Base-by-base conservation (phyloP, 495 filamentous ascomycete species). In the Penicillium daleae region DNA sequence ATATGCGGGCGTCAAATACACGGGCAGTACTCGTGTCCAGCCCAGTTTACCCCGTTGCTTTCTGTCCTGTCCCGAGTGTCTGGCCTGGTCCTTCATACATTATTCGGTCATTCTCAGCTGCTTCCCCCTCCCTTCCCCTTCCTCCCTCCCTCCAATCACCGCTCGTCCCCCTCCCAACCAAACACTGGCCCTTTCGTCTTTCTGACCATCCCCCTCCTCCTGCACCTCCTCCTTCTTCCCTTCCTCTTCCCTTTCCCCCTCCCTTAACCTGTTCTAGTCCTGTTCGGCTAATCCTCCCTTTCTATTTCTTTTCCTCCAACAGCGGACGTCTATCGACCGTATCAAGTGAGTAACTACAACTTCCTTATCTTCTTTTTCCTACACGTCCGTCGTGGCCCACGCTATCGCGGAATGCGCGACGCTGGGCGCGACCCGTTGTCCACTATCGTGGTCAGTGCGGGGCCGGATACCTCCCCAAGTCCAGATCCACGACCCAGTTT, bases 271-370 rank as follows among this genome's bases (percentile, higher is more conserved):
- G 42, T 71, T 67, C 64, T 60, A 60, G 63, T 57, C 55, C 46
- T 52, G 64, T 57, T 66, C 4, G 9, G 62, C 61, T 63, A 49
- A 24, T 49, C 44, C 37, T 51, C 56, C 40, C 40, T 29, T 51
- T 46, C 42, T 35, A n/a, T 61, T 55, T 22, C 22, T 31, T 40
- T 56, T 42, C 37, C 40, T 31, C 46, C 53, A 40, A 44, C 70
- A 81, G 82, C 80, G 67, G 82, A 85, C 81, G 79, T 83, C 42
- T 85, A 85, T 74, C 82, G 82, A 44, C 82, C 82, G 65, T 78
- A 76, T 66, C 78, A 79, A 77, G 82, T 85, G 78, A 81, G 82
- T 85, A 39, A n/a, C 44, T 32, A 50, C 39, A 13, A 24, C 64
- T 15, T 63, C 42, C 15, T 52, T 56, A 55, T 26, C 50, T 40